phyloP scores from a whole-genome alignment of 1,284 basidiomycete genomes.

The Trametes sp. region DNA sequence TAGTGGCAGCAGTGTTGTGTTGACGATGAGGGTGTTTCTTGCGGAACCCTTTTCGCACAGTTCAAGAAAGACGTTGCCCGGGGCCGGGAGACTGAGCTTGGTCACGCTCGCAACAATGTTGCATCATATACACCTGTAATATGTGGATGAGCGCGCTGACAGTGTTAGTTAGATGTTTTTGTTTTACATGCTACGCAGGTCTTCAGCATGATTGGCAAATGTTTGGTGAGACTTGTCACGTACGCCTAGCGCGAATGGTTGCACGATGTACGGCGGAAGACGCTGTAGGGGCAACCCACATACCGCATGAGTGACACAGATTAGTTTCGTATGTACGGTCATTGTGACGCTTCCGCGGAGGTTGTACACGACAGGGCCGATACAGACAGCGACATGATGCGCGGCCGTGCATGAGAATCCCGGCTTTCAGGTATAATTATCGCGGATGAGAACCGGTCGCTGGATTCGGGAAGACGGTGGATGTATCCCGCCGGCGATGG shows the following conservation, averaged over 20 bases:
- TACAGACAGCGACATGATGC: not conserved
- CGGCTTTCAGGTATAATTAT: conserved; percentile 25
- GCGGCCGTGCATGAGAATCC: not conserved
- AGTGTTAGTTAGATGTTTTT: too few species aligned
- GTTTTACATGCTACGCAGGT: too few species aligned
- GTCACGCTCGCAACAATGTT: too few species aligned
- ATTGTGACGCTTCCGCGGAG: not conserved
- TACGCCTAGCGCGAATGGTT: too few species aligned
- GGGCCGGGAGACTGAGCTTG: not conserved
- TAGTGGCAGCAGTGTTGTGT: not conserved
- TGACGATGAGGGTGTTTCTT: not conserved
- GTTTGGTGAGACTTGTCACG: too few species aligned
- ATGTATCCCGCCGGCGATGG: conserved; percentile 13
- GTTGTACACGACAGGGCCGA: not conserved
- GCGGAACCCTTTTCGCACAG: not conserved
- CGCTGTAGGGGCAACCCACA: too few species aligned
- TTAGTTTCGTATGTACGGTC: not conserved
- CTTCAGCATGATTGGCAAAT: too few species aligned
- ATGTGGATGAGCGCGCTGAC: too few species aligned
- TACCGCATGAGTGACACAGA: not conserved
- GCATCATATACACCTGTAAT: too few species aligned
- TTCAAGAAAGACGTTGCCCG: not conserved
- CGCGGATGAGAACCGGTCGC: conserved; percentile 15
- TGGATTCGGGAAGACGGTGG: conserved; percentile 14
- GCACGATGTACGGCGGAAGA: too few species aligned